Percentiles rank a stretch among this genome's conserved stretches.
phyloP scores from a whole-genome alignment of 1,139 yeast species.

The Pichia norvegensis region DNA sequence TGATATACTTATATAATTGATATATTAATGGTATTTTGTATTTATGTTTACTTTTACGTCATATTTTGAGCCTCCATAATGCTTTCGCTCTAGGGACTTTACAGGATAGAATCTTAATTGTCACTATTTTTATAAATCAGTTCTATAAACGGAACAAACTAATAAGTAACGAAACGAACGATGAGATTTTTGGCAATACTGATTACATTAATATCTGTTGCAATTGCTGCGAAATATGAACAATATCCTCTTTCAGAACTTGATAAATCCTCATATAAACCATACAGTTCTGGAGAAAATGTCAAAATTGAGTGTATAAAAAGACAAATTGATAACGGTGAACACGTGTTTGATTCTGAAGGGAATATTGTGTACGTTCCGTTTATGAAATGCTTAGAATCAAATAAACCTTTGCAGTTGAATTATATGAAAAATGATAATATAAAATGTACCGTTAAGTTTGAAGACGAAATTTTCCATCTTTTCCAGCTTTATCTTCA shows the following conservation, averaged over 20 bases:
- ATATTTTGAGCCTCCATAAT: no score
- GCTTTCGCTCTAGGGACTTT: no score
- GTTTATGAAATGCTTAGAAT: conserved; percentile 60
- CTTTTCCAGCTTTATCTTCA: conserved; percentile 68
- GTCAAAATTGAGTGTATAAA: conserved; percentile 54
- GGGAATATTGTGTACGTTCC: conserved; percentile 50
- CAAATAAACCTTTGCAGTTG: conserved; percentile 49
- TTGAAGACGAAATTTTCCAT: conserved; percentile 65
- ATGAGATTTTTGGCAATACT: neutral
- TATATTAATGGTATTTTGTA: no score
- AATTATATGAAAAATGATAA: conserved; percentile 47
- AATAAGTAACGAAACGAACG: no score
- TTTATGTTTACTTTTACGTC: no score
- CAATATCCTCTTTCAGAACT: conserved; percentile 22
- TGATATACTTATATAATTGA: no score
- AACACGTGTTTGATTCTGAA: conserved; percentile 58
- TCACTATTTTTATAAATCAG: no score
- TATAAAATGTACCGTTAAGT: conserved; percentile 52
- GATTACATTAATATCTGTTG: neutral
- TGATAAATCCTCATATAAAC: conserved; percentile 19
- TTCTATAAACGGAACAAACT: no score
- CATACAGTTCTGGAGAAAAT: conserved; percentile 38
- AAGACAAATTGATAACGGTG: conserved; percentile 67
- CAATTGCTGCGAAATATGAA: conserved; percentile 17
- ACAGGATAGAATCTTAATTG: no score